Evolutionary conservation across 2,329 filamentous ascomycete genomes (phyloP).

Genomic region (Cadophora gregata): DNA sequence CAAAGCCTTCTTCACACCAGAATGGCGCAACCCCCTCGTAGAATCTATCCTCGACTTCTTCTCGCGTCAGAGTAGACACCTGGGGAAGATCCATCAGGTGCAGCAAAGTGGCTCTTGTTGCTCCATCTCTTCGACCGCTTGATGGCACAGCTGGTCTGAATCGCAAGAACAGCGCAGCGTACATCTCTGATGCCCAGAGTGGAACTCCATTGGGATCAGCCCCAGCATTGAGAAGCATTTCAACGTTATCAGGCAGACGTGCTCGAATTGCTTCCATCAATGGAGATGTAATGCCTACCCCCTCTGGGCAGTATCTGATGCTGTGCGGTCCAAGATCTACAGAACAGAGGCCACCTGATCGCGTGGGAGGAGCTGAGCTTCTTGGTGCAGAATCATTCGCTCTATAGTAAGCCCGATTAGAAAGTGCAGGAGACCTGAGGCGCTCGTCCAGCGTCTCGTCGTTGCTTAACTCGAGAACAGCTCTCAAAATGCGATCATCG

Average conservation of each 20-base stretch:
- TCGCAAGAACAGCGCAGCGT: conserved; percentile 31
- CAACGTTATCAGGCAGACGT: conserved; percentile 24
- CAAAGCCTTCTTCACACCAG: conserved; percentile 33
- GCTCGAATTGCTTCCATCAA: conserved; percentile 33
- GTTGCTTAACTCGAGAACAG: conserved; percentile 20
- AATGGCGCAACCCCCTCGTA: conserved; percentile 30
- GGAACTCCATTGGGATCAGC: conserved; percentile 31
- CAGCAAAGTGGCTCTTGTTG: conserved; percentile 19
- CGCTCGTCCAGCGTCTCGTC: not conserved
- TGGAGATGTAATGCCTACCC: conserved; percentile 29
- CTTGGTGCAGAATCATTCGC: not conserved
- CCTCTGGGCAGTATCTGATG: not conserved
- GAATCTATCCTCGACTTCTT: conserved; percentile 30
- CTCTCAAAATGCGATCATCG: conserved; percentile 25
- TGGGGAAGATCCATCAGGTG: conserved; percentile 29
- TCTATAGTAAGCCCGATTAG: not conserved
- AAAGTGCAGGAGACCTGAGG: not conserved
- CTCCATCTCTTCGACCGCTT: conserved; percentile 18
- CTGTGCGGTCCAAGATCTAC: conserved; percentile 14
- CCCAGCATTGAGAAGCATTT: conserved; percentile 22
- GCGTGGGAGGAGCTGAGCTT: not conserved
- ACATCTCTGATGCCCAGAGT: conserved; percentile 25
- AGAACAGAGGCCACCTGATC: not conserved
- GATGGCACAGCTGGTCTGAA: conserved; percentile 28
- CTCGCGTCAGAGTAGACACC: conserved; percentile 29